These are phyloP conservation scores for Mitragyna speciosa DNA, from an alignment of 257 asterid genomes.

Conservation along the genomic window DNA sequence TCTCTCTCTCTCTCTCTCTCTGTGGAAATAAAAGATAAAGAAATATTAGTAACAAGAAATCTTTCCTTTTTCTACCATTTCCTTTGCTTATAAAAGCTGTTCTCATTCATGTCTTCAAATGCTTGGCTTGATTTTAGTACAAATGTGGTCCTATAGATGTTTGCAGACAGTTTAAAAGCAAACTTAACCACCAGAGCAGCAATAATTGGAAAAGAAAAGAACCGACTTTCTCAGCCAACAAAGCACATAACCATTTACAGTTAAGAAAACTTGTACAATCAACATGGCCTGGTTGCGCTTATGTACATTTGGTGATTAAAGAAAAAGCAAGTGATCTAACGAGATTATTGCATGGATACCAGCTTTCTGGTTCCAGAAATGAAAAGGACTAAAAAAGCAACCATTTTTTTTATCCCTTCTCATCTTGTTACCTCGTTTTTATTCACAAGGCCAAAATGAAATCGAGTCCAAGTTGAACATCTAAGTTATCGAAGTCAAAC, in stretches of 20 bases:
- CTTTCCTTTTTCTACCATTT: not conserved
- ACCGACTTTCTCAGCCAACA: conserved; percentile 20
- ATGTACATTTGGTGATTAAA: conserved; percentile 6
- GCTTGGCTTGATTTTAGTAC: not conserved
- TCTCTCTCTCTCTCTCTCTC: no score
- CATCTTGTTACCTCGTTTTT: not conserved
- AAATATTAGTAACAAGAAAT: not conserved
- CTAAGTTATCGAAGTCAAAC: not conserved
- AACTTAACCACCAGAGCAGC: not conserved
- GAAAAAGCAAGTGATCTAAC: conserved; percentile 5
- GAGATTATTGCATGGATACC: not conserved
- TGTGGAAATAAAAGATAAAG: not conserved
- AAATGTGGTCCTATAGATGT: not conserved
- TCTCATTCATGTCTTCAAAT: not conserved
- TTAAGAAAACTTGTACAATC: not conserved
- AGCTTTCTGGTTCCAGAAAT: not conserved
- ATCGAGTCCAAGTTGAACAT: no score
- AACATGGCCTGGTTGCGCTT: not conserved
- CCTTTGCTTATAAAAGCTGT: not conserved
- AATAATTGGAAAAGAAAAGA: not conserved
- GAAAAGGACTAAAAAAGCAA: not conserved
- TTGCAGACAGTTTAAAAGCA: not conserved
- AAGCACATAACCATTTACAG: conserved; percentile 1
- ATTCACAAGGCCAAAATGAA: not conserved
- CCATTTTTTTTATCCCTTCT: not conserved